These are phyloP conservation scores for Furcasterigmium sp. DNA, from an alignment of 2,329 filamentous ascomycete species.

Conservation along the genomic window DNA sequence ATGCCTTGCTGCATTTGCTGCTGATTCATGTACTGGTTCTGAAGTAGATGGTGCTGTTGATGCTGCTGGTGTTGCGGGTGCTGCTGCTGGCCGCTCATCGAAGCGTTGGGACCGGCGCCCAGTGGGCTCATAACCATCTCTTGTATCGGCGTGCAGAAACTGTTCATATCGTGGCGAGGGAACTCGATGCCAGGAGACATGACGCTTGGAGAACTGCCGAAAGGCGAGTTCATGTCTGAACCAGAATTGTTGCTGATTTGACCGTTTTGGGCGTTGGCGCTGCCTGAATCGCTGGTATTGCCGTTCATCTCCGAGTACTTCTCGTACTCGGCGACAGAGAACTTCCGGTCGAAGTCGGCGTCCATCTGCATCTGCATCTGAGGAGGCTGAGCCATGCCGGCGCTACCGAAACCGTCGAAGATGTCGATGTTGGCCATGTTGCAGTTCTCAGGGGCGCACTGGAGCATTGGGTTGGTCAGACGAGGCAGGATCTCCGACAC, in stretches of 20 bases:
- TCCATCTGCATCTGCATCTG: conserved; percentile 39
- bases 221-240: conserved; percentile 43
- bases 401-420: conserved; percentile 61
- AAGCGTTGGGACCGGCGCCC: conserved; percentile 22
- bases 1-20: conserved; percentile 24
- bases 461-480: conserved; percentile 55
- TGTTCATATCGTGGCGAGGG: conserved; percentile 30
- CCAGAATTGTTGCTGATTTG: background rate
- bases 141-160: conserved; percentile 41
- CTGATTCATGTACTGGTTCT: conserved; percentile 16
- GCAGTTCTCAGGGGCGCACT: conserved; percentile 50
- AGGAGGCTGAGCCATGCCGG: conserved; percentile 52
- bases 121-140: conserved; percentile 51
- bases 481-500: conserved; percentile 66
- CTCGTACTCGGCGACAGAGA: conserved; percentile 36
- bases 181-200: conserved; percentile 50
- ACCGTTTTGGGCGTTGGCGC: conserved; percentile 8
- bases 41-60: conserved; percentile 22
- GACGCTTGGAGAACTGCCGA: conserved; percentile 46
- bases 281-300: conserved; percentile 28
- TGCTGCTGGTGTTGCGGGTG: conserved; percentile 21
- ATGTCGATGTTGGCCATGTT: conserved; percentile 53
- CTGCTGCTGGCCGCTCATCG: conserved; percentile 16
- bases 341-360: conserved; percentile 41
- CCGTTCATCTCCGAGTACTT: conserved; percentile 28